Evolutionary conservation across 2,329 filamentous ascomycete species (phyloP).

Genomic region (Thermoascus crustaceus): DNA sequence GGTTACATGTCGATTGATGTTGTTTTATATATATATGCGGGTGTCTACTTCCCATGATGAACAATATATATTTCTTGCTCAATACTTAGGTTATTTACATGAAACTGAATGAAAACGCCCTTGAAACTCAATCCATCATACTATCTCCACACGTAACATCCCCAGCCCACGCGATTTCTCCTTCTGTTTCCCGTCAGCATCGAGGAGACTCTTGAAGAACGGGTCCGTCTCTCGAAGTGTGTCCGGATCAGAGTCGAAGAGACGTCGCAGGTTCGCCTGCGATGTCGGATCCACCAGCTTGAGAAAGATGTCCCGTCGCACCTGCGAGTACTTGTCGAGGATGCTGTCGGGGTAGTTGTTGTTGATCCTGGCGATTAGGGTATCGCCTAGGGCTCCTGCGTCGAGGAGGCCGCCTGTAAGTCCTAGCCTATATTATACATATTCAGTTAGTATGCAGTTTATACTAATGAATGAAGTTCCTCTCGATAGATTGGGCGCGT

Average conservation of each 20-base stretch:
- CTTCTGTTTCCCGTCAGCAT: not conserved
- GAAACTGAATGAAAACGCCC: too few relatives aligned
- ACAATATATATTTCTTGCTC: too few relatives aligned
- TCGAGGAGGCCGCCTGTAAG: conserved; percentile 18
- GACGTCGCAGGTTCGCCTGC: not conserved
- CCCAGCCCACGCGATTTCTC: not conserved
- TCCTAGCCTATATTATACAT: conserved; percentile 11
- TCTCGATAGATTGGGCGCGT: too few relatives aligned
- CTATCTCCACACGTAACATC: not conserved
- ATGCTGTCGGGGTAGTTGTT: conserved; percentile 17
- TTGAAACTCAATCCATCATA: too few relatives aligned
- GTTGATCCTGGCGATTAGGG: conserved; percentile 19
- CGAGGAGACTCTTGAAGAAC: not conserved
- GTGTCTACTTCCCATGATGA: too few relatives aligned
- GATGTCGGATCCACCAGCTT: conserved; percentile 23
- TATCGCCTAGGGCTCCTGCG: conserved; percentile 18
- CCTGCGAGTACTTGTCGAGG: conserved; percentile 26
- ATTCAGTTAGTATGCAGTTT: too few relatives aligned
- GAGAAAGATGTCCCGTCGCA: conserved; percentile 26
- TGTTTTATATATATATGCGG: too few relatives aligned
- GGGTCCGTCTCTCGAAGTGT: not conserved
- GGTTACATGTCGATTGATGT: too few relatives aligned
- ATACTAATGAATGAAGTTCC: too few relatives aligned
- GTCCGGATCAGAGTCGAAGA: not conserved
- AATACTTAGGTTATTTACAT: too few relatives aligned